Conservation (phyloP, 2,329 filamentous ascomycete genomes). For the Ceratocystis destructans region DNA sequence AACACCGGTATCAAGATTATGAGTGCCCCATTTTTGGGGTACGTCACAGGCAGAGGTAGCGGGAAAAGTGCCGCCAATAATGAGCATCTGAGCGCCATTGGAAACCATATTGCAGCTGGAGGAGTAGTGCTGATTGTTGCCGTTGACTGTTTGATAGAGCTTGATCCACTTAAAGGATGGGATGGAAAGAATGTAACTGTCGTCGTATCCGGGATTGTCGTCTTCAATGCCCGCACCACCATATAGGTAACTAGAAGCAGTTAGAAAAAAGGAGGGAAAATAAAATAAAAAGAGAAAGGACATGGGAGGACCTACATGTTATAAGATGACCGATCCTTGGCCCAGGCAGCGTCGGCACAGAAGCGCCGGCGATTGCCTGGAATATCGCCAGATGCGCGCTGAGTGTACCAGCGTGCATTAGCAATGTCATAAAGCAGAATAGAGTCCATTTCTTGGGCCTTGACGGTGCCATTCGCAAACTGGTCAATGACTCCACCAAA, state of each 20-base stretch:
- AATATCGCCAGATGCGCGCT: constrained; percentile 40
- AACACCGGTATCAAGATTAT: constrained; percentile 41
- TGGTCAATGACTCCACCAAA: constrained; percentile 41
- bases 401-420: constrained; percentile 46
- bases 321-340: constrained; percentile 45
- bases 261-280: background rate
- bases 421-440: constrained; percentile 49
- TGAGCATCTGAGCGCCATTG: constrained; percentile 44
- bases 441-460: constrained; percentile 33
- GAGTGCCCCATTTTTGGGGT: constrained; percentile 39
- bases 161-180: constrained; percentile 52
- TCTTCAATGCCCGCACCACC: constrained; percentile 40
- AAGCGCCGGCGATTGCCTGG: constrained; percentile 43
- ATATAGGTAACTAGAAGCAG: constrained; percentile 40
- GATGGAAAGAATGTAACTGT: constrained; percentile 48
- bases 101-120: constrained; percentile 44
- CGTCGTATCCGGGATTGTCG: constrained; percentile 39
- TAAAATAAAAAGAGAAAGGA: constrained; percentile 9
- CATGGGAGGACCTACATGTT: constrained; percentile 40
- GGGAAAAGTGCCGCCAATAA: constrained; percentile 48
- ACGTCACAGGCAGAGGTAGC: constrained; percentile 37
- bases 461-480: constrained; percentile 34
- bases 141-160: constrained; percentile 33
- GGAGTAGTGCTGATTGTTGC: constrained; percentile 35
- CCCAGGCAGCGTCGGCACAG: constrained; percentile 47